phyloP scores from a whole-genome alignment of 257 asterid genomes.

The Lycium ferocissimum region DNA sequence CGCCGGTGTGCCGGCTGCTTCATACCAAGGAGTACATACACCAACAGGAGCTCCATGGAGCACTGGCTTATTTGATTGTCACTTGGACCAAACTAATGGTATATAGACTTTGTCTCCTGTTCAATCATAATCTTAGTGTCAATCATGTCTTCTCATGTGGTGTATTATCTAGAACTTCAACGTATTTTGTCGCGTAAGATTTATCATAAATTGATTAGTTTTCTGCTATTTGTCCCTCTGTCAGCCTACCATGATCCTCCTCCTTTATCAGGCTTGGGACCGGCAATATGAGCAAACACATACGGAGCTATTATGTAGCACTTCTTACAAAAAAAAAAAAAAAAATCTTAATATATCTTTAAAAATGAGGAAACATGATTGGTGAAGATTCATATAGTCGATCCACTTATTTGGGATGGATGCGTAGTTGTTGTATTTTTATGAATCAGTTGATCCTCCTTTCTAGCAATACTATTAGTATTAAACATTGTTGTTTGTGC shows the following conservation, averaged over 20 bases:
- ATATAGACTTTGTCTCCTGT: background rate
- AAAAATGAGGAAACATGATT: no score
- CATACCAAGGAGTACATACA: background rate
- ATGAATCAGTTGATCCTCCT: background rate
- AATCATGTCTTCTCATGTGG: background rate
- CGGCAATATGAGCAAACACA: no score
- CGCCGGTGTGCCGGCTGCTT: background rate
- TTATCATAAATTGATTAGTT: background rate
- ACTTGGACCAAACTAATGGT: conserved; percentile 44
- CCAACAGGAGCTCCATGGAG: conserved; percentile 41
- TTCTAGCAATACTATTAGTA: background rate
- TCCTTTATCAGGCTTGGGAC: background rate
- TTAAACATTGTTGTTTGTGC: conserved; percentile 20
- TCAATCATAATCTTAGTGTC: background rate
- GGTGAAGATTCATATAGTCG: no score
- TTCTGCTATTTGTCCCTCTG: background rate
- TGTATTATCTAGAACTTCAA: background rate
- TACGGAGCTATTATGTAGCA: no score
- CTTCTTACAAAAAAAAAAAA: no score
- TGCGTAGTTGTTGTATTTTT: background rate
- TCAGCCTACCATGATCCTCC: background rate
- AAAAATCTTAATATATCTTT: no score
- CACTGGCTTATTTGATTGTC: conserved; percentile 47
- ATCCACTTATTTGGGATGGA: no score
- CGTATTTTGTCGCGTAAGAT: background rate